Evolutionary conservation across 2,329 filamentous ascomycete species (phyloP).

Genomic region (Cordyceps javanica): DNA sequence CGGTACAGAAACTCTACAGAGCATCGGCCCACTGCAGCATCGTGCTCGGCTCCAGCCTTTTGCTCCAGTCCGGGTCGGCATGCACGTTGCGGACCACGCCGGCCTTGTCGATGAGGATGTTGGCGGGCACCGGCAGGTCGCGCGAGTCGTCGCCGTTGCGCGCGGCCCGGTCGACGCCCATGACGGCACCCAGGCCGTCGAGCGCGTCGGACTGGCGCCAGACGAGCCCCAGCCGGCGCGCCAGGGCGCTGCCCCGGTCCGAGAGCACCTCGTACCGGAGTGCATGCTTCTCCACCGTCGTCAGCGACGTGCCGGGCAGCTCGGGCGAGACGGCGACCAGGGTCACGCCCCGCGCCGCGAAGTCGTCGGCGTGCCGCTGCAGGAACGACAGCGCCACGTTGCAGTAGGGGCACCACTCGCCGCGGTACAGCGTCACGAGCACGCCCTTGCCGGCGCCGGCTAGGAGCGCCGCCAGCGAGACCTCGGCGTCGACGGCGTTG

Average conservation of each 20-base stretch:
- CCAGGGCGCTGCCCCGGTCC: constrained; percentile 30
- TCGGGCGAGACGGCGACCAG: constrained; percentile 37
- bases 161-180: constrained; percentile 26
- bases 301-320: constrained; percentile 32
- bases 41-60: constrained; percentile 29
- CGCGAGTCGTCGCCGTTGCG: constrained; percentile 32
- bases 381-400: constrained; percentile 32
- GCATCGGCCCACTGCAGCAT: constrained; percentile 29
- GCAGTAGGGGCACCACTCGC: constrained; percentile 41
- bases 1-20: constrained; percentile 4
- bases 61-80: constrained; percentile 31
- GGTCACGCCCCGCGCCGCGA: constrained; percentile 31
- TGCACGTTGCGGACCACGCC: constrained; percentile 30
- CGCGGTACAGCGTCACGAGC: constrained; percentile 41
- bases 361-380: constrained; percentile 29
- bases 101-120: constrained; percentile 29
- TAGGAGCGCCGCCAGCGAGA: constrained; percentile 27
- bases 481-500: constrained; percentile 28
- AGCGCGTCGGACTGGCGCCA: constrained; percentile 25
- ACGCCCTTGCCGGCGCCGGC: constrained; percentile 22
- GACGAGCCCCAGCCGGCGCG: constrained; percentile 31
- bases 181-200: constrained; percentile 20
- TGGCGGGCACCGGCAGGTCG: constrained; percentile 33
- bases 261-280: constrained; percentile 35
- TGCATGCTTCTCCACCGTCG: constrained; percentile 32